Base-by-base conservation (phyloP, 768 basidiomycete species). In the Lactarius akahatsu region DNA sequence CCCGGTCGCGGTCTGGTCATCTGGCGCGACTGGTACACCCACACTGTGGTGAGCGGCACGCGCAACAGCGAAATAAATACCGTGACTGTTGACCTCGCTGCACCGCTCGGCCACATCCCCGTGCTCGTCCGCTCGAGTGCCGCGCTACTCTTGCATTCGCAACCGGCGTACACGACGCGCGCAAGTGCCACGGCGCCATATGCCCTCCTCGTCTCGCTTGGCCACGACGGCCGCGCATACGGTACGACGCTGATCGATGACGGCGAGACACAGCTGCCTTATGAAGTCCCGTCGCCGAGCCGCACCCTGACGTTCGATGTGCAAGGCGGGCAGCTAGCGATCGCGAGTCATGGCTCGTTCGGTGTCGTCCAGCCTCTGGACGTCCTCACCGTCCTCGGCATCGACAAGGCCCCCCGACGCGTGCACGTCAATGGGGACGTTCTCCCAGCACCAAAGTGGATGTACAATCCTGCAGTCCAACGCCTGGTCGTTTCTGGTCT, bases 11-110 rank as follows among this genome's bases (percentile, higher is more conserved):
- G 85, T 30, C 73, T 72, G 20, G 82, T 84, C 15, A 76, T 80
- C 66, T 91, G 88, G 88, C 82, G 88, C 43, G 88, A 90, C 73
- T 90, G 87, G 87, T 90, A 86, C 75, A 88, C 86, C 0, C 86
- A 89, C 69, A 80, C 82, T 15, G 79, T 78, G 50, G 80, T 86
- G 26, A 75, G 86, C 26, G 75, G 43, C 13, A 23, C 23, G 1
- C 11, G 79, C 20, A 73, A 75, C 1, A 43, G 75, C 2, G 81
- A 81, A 40, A 74, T 71, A 28, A 52, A 23, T 26, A 15, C 26
- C 13, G 13, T 52, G 36, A 78, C 79, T 62, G 82, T 80, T 0
- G 85, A 84, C 5, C 78, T 91, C 57, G 72, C 77, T n/a, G 88
- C 88, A 3, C 89, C 90, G 4, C 83, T 92, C 2, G 81, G 86